These are phyloP conservation scores for Teratosphaeriaceae sp. DNA, from an alignment of 2,329 filamentous ascomycete genomes.

Conservation along the genomic window DNA sequence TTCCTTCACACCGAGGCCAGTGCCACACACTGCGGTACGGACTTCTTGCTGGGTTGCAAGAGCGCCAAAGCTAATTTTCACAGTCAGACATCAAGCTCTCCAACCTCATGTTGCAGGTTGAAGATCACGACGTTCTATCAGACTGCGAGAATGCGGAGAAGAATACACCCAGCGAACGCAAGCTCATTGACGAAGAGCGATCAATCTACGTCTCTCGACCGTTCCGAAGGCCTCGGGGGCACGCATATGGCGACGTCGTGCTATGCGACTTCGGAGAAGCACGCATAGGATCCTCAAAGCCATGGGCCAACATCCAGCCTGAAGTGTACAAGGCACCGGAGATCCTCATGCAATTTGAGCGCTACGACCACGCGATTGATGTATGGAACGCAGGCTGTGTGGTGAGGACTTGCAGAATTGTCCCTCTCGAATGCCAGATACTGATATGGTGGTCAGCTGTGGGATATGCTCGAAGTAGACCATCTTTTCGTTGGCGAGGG, in stretches of 20 bases:
- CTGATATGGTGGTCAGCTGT: slow-evolving; percentile 2
- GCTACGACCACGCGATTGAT: slow-evolving; percentile 1
- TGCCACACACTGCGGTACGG: slow-evolving; percentile 15
- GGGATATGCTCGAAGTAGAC: slow-evolving; percentile 7
- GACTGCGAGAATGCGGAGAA: slow-evolving; percentile 1
- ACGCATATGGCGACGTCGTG: slow-evolving; percentile 4
- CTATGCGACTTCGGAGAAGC: slow-evolving; percentile 8
- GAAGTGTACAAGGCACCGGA: slow-evolving; percentile 7
- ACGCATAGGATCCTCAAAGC: slow-evolving; percentile 1
- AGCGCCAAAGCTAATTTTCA: background rate
- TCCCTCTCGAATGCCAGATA: background rate
- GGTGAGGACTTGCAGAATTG: slow-evolving; percentile 1
- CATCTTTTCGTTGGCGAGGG: slow-evolving; percentile 8
- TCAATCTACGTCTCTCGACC: slow-evolving; percentile 2
- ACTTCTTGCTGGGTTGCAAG: background rate
- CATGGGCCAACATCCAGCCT: slow-evolving; percentile 7
- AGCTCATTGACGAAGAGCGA: background rate
- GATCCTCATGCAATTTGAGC: slow-evolving; percentile 5
- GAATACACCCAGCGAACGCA: background rate
- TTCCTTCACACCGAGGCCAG: slow-evolving; percentile 15
- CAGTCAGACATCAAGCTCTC: slow-evolving; percentile 5
- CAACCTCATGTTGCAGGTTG: slow-evolving; percentile 5
- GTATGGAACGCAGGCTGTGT: slow-evolving; percentile 7
- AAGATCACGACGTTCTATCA: slow-evolving; percentile 1
- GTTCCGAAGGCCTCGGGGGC: slow-evolving; percentile 3